Percentiles rank a stretch among this genome's conserved stretches.
Conservation (phyloP, 2,329 filamentous ascomycete genomes). For the Xylaria arbuscula region DNA sequence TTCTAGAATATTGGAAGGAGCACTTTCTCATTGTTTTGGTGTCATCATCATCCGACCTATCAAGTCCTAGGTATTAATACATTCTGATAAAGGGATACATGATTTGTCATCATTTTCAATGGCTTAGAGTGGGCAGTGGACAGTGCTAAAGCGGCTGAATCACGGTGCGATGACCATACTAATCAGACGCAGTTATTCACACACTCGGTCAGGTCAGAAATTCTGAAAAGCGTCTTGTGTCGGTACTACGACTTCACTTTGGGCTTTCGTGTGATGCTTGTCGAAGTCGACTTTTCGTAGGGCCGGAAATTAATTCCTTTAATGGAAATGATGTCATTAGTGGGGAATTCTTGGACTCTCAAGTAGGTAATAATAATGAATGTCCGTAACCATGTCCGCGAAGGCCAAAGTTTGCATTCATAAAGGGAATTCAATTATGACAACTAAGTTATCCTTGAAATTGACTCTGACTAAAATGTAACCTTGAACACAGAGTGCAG, state of each 20-base stretch:
- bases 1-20: background rate
- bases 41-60: background rate
- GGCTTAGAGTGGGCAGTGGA: background rate
- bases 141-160: background rate
- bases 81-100: background rate
- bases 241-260: background rate
- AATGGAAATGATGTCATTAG: background rate
- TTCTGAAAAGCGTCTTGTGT: background rate
- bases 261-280: background rate
- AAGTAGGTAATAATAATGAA: background rate
- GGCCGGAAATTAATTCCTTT: background rate
- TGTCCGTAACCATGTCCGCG: background rate
- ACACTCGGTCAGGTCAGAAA: background rate
- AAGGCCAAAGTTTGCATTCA: no score
- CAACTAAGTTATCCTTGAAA: background rate
- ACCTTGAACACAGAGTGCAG: background rate
- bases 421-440: background rate
- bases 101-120: conserved; percentile 24
- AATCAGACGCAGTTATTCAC: background rate
- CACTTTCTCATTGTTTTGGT: background rate
- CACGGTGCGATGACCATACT: background rate
- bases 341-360: background rate
- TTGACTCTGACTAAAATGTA: background rate
- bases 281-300: background rate
- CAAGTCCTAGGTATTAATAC: background rate